These are phyloP conservation scores for Kluyveromyces wickerhamii DNA, from an alignment of 805 yeast genomes.

Conservation along the genomic window DNA sequence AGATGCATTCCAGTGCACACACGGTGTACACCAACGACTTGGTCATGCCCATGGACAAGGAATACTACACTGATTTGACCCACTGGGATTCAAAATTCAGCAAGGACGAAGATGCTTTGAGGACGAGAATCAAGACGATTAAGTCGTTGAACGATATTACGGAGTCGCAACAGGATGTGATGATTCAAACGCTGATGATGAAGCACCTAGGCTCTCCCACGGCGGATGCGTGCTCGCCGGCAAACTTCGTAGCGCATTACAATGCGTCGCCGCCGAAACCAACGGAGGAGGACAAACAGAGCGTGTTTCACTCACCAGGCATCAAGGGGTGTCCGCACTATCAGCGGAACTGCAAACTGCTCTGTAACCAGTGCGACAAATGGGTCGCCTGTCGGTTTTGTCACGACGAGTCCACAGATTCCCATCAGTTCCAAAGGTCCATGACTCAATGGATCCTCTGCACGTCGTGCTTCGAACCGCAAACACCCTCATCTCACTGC, in stretches of 20 bases:
- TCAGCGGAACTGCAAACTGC: constrained; percentile 73
- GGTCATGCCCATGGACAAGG: constrained; percentile 40
- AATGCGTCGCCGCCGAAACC: constrained; percentile 28
- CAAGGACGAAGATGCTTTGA: constrained; percentile 13
- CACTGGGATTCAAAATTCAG: constrained; percentile 9
- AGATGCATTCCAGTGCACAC: constrained; percentile 38
- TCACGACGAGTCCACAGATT: constrained; percentile 49
- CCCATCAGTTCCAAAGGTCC: constrained; percentile 52
- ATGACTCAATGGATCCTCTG: constrained; percentile 67
- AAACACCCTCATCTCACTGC: constrained; percentile 64
- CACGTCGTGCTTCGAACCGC: constrained; percentile 72
- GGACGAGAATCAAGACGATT: constrained; percentile 14
- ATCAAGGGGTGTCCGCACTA: constrained; percentile 77
- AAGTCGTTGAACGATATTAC: constrained; percentile 10
- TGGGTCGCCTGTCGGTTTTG: constrained; percentile 85
- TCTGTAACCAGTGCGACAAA: constrained; percentile 62
- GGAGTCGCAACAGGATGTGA: constrained; percentile 13
- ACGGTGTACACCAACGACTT: constrained; percentile 33
- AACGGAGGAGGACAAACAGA: constrained; percentile 39
- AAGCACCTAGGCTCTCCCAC: constrained; percentile 11
- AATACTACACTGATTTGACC: constrained; percentile 6
- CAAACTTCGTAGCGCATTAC: constrained; percentile 8
- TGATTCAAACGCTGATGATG: constrained; percentile 63
- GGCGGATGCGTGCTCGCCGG: constrained; percentile 18
- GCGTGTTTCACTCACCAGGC: constrained; percentile 41